Conservation (phyloP, 2,329 filamentous ascomycete species). For the Penicillium sp. region DNA sequence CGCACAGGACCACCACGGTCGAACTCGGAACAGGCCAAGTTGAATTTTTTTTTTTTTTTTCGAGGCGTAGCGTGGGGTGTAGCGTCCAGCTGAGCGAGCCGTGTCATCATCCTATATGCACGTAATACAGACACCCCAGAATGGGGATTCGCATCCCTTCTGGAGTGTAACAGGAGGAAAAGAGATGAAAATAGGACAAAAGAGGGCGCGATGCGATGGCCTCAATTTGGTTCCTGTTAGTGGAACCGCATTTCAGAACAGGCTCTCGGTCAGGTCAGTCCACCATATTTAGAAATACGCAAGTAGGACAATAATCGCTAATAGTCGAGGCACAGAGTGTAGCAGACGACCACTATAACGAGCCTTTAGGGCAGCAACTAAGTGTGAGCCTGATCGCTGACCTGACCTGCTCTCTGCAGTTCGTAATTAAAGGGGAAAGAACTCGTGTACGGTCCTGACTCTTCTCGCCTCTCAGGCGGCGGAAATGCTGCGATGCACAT, state of each 20-base stretch:
- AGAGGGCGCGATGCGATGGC: not conserved
- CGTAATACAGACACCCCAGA: slow-evolving; percentile 21
- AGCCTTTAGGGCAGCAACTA: slow-evolving; percentile 7
- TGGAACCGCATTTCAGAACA: not conserved
- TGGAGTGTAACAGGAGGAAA: slow-evolving; percentile 9
- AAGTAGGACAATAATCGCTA: slow-evolving; percentile 7
- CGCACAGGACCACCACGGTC: slow-evolving; percentile 2
- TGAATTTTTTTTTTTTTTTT: not conserved
- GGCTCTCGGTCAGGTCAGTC: not conserved
- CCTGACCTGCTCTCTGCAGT: slow-evolving; percentile 15
- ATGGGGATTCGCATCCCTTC: too few relatives aligned
- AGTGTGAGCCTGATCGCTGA: not conserved
- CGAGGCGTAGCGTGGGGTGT: slow-evolving; percentile 27
- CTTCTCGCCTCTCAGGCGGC: not conserved
- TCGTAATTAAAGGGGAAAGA: slow-evolving; percentile 12
- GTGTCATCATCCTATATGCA: slow-evolving; percentile 29
- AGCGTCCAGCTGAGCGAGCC: slow-evolving; percentile 31
- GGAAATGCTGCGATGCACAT: not conserved
- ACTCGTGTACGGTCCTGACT: not conserved
- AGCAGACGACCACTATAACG: slow-evolving; percentile 3
- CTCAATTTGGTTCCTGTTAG: not conserved
- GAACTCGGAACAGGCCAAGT: slow-evolving; percentile 10
- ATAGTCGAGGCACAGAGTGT: not conserved
- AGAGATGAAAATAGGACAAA: slow-evolving; percentile 8
- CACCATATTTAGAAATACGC: not conserved